Percentiles rank a stretch among this genome's conserved stretches.
Conservation (phyloP, 2,329 filamentous ascomycete species). For the Hypoxylon sp. region DNA sequence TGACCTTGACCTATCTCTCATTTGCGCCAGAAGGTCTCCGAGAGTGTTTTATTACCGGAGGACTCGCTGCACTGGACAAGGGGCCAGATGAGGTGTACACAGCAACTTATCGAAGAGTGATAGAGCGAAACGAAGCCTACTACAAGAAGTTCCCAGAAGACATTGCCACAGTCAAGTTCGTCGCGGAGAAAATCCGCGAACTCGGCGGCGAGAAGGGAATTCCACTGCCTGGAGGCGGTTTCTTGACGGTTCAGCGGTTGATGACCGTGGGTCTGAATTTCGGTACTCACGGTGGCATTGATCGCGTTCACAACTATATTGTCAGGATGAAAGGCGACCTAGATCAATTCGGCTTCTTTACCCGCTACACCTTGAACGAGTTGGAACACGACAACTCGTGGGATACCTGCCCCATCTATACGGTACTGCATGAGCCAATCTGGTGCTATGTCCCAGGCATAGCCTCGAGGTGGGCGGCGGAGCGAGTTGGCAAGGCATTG, state of each 20-base stretch:
- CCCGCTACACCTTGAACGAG: constrained; percentile 76
- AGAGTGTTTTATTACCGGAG: constrained; percentile 88
- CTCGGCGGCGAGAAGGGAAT: constrained; percentile 66
- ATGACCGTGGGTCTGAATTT: constrained; percentile 84
- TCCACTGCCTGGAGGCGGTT: constrained; percentile 78
- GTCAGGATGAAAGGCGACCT: constrained; percentile 80
- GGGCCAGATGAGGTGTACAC: constrained; percentile 82
- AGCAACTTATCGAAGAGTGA: constrained; percentile 78
- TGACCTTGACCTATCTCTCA: constrained; percentile 85
- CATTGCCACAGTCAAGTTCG: constrained; percentile 73
- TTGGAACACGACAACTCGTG: constrained; percentile 79
- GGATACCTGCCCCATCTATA: constrained; percentile 86
- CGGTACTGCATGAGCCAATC: constrained; percentile 87
- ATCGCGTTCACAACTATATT: constrained; percentile 81
- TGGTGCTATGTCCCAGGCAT: constrained; percentile 80
- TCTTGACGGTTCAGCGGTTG: constrained; percentile 80
- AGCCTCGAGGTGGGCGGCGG: constrained; percentile 82
- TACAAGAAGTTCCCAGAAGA: constrained; percentile 91
- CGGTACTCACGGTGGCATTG: constrained; percentile 83
- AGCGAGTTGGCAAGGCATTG: constrained; percentile 70
- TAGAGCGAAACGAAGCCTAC: constrained; percentile 81
- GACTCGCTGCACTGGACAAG: constrained; percentile 82
- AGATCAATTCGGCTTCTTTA: constrained; percentile 81
- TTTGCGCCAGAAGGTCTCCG: constrained; percentile 82
- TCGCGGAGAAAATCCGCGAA: constrained; percentile 75